Evolutionary conservation across 2,329 filamentous ascomycete species (phyloP).

Genomic region (Metarhizium humberi): DNA sequence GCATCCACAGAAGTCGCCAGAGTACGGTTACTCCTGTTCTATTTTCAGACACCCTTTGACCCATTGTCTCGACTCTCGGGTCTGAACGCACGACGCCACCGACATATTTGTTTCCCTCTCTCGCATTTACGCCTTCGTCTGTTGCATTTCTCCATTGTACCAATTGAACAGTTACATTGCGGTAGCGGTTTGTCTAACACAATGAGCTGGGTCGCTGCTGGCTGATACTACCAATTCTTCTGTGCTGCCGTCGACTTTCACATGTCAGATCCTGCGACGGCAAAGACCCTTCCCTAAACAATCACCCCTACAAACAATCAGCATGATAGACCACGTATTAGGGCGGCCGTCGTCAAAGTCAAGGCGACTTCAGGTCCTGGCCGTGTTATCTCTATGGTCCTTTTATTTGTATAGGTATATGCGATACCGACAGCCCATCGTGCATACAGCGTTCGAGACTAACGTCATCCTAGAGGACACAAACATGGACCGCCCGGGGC

Average conservation of each 20-base stretch:
- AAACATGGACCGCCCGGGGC: slow-evolving; percentile 78
- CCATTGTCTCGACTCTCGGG: not conserved
- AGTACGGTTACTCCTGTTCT: not conserved
- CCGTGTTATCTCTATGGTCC: slow-evolving; percentile 87
- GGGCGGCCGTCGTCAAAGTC: slow-evolving; percentile 87
- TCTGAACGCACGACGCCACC: not conserved
- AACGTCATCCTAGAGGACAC: slow-evolving; percentile 52
- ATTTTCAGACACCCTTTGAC: not conserved
- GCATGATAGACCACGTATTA: slow-evolving; percentile 77
- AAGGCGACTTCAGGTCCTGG: slow-evolving; percentile 83
- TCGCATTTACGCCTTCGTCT: not conserved
- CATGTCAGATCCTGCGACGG: not conserved
- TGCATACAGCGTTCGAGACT: not conserved
- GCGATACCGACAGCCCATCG: not conserved
- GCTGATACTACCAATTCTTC: not conserved
- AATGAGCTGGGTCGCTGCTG: not conserved
- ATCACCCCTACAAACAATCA: slow-evolving; percentile 1
- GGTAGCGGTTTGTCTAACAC: not conserved
- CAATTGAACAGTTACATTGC: not conserved
- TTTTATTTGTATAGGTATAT: slow-evolving; percentile 67
- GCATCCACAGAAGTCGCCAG: not conserved
- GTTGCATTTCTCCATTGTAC: not conserved
- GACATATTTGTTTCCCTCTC: not conserved
- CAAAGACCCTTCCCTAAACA: not conserved
- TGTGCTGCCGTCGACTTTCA: not conserved